phyloP scores from a whole-genome alignment of 1,284 basidiomycete genomes.

The Heterobasidion occidentale region DNA sequence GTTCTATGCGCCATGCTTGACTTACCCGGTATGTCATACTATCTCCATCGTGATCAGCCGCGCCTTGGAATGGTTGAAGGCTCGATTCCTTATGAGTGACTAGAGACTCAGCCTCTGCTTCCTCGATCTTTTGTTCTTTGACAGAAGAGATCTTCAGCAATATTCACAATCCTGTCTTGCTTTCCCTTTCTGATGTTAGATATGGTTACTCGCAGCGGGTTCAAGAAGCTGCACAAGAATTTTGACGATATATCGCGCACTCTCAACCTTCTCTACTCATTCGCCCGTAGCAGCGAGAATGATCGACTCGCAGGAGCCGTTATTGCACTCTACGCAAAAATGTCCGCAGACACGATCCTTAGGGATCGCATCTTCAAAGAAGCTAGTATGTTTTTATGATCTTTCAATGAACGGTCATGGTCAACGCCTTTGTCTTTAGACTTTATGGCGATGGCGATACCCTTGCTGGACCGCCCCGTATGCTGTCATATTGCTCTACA shows the following conservation, averaged over 20 bases:
- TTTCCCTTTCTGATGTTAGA: constrained; percentile 26
- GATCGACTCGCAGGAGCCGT: constrained; percentile 33
- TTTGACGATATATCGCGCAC: constrained; percentile 42
- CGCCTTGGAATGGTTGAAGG: neutral
- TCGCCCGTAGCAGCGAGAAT: neutral
- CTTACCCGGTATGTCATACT: constrained; percentile 35
- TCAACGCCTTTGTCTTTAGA: constrained; percentile 24
- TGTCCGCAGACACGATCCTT: constrained; percentile 52
- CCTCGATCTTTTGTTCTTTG: neutral
- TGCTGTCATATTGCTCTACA: constrained; percentile 46
- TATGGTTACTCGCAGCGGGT: constrained; percentile 41
- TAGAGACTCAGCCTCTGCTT: neutral
- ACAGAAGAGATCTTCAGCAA: neutral
- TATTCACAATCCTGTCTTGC: neutral
- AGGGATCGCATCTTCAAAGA: constrained; percentile 47
- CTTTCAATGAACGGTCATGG: neutral
- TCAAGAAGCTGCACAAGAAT: constrained; percentile 53
- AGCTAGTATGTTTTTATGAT: constrained; percentile 26
- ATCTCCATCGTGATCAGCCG: neutral
- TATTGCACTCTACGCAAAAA: constrained; percentile 53
- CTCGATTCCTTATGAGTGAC: neutral
- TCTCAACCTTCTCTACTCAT: constrained; percentile 28
- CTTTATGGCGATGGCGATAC: constrained; percentile 43
- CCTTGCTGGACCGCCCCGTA: constrained; percentile 37
- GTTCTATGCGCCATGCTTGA: constrained; percentile 41